Percentiles rank a stretch among this genome's conserved stretches.
phyloP scores from a whole-genome alignment of 768 basidiomycete species.

The Lentinula lateritia region DNA sequence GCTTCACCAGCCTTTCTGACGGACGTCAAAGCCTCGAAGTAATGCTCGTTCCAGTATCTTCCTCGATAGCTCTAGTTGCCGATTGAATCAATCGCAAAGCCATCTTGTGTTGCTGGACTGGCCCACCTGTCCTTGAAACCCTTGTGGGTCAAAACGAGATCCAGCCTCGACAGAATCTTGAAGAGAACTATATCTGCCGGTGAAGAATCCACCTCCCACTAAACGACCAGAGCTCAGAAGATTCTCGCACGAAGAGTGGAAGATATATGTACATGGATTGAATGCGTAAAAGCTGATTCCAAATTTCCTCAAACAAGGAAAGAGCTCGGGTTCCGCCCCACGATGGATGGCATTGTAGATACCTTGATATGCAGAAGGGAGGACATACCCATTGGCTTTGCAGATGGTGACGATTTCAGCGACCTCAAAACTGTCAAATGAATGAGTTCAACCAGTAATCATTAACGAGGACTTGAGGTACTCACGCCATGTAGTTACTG shows the following conservation, averaged over 20 bases:
- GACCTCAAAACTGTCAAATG: conserved; percentile 46
- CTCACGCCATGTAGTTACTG: conserved; percentile 53
- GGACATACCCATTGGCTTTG: conserved; percentile 46
- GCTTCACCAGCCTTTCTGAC: conserved; percentile 41
- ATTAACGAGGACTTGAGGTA: background rate
- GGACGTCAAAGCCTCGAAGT: conserved; percentile 42
- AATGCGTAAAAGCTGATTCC: conserved; percentile 53
- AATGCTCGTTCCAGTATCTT: conserved; percentile 50
- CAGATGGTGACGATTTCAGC: conserved; percentile 57
- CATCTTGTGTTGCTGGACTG: background rate
- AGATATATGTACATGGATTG: conserved; percentile 43
- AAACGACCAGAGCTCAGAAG: conserved; percentile 21
- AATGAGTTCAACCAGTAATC: background rate
- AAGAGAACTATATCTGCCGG: conserved; percentile 40
- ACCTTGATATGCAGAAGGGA: conserved; percentile 53
- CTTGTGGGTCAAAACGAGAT: conserved; percentile 46
- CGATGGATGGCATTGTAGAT: conserved; percentile 38
- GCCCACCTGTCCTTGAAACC: conserved; percentile 32
- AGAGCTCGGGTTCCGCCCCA: conserved; percentile 35
- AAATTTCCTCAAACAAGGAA: conserved; percentile 54
- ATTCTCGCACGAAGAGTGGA: conserved; percentile 54
- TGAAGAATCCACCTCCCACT: conserved; percentile 59
- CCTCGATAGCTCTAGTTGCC: background rate
- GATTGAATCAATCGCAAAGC: too few relatives aligned
- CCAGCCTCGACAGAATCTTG: conserved; percentile 41